Percentiles rank a stretch among this genome's conserved stretches.
Evolutionary conservation across 768 basidiomycete genomes (phyloP).

Genomic region (Leucogyrophana mollusca): DNA sequence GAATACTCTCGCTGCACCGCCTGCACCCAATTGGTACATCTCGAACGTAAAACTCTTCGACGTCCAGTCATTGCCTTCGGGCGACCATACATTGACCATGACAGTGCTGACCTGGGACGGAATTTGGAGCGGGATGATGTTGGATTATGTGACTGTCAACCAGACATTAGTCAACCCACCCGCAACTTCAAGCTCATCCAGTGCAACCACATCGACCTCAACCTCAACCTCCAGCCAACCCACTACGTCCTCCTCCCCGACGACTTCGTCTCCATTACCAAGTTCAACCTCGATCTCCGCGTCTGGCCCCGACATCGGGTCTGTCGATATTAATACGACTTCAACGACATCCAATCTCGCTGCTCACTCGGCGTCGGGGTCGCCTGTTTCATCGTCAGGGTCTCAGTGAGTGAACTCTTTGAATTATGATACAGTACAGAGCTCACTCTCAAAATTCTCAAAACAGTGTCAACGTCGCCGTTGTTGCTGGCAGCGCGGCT

Average conservation of each 20-base stretch:
- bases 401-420: slow-evolving; percentile 10
- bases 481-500: slow-evolving; percentile 13
- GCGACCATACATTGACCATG: slow-evolving; percentile 21
- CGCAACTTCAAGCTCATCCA: neutral
- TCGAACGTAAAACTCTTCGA: slow-evolving; percentile 17
- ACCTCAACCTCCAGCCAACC: too few species aligned
- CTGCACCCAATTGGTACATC: slow-evolving; percentile 22
- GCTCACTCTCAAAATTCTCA: too few species aligned
- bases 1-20: slow-evolving; percentile 18
- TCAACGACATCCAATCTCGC: slow-evolving; percentile 10
- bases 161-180: slow-evolving; percentile 15
- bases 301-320: neutral
- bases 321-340: slow-evolving; percentile 5
- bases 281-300: neutral
- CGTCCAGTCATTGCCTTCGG: slow-evolving; percentile 19
- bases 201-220: neutral
- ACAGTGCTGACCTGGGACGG: slow-evolving; percentile 24
- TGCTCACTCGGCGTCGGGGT: slow-evolving; percentile 11
- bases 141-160: slow-evolving; percentile 25
- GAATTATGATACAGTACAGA: too few species aligned
- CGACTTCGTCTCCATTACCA: neutral
- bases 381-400: neutral
- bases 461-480: slow-evolving; percentile 12
- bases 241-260: slow-evolving; percentile 4
- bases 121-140: slow-evolving; percentile 25